These are phyloP conservation scores for Trichoderma simmonsii DNA, from an alignment of 2,329 filamentous ascomycete species.

Conservation along the genomic window DNA sequence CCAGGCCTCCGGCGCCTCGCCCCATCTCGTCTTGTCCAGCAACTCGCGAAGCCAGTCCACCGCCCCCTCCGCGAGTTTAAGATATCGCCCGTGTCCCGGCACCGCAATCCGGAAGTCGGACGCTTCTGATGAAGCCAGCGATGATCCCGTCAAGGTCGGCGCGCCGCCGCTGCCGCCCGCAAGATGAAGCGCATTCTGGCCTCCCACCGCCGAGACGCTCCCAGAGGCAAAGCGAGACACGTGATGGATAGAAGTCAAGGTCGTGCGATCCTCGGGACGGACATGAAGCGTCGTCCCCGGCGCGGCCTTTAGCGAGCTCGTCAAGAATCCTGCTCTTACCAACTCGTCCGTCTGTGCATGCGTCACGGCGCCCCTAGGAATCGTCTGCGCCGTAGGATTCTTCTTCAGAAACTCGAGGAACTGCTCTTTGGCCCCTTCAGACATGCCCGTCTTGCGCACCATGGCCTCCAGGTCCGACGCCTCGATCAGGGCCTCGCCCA, in stretches of 20 bases:
- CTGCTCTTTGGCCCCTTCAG: conserved; percentile 43
- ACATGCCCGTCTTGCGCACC: conserved; percentile 38
- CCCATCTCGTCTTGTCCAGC: conserved; percentile 56
- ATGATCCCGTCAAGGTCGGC: conserved; percentile 28
- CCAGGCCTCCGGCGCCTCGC: conserved; percentile 60
- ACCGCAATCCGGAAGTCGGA: conserved; percentile 54
- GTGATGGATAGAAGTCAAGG: conserved; percentile 58
- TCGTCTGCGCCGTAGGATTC: conserved; percentile 44
- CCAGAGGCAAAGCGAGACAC: conserved; percentile 66
- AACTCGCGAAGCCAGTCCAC: conserved; percentile 60
- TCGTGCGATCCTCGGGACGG: conserved; percentile 53
- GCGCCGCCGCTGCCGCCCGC: conserved; percentile 55
- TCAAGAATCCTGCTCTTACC: conserved; percentile 65
- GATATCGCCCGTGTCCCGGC: conserved; percentile 63
- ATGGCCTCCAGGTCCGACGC: conserved; percentile 53
- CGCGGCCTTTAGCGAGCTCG: conserved; percentile 37
- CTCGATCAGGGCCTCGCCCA: conserved; percentile 64
- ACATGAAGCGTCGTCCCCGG: conserved; percentile 40
- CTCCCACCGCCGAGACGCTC: conserved; percentile 66
- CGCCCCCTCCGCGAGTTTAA: conserved; percentile 62
- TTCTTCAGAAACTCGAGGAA: conserved; percentile 52
- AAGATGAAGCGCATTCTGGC: conserved; percentile 60
- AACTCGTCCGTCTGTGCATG: conserved; percentile 53
- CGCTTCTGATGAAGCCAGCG: conserved; percentile 19
- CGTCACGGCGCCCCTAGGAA: conserved; percentile 35